phyloP scores from a whole-genome alignment of 495 filamentous ascomycete genomes.

The Lasiosphaeria hispida region DNA sequence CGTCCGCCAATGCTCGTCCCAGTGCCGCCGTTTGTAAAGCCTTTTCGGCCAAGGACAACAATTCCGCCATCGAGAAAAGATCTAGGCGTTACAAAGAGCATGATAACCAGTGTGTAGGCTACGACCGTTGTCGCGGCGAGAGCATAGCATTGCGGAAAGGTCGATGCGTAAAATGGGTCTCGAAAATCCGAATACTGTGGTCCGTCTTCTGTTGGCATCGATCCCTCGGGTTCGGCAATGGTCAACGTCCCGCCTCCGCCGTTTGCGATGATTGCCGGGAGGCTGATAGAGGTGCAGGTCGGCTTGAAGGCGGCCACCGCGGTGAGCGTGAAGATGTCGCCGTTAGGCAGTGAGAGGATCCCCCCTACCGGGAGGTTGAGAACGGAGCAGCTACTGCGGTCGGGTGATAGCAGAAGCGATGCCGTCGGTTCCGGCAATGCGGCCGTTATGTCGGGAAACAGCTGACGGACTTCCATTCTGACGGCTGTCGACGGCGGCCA shows the following conservation, averaged over 20 bases:
- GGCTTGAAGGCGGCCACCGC: constrained; percentile 63
- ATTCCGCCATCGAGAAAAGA: constrained; percentile 84
- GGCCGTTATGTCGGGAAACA: constrained; percentile 18
- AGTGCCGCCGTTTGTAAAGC: constrained; percentile 77
- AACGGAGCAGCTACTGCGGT: constrained; percentile 27
- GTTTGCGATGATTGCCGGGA: constrained; percentile 45
- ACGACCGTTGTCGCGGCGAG: constrained; percentile 88
- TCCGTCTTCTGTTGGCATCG: constrained; percentile 16
- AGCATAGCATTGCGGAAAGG: constrained; percentile 85
- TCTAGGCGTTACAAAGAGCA: constrained; percentile 86
- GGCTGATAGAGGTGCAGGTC: constrained; percentile 50
- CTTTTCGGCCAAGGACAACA: constrained; percentile 76
- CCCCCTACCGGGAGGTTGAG: constrained; percentile 61
- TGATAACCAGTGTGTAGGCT: constrained; percentile 89
- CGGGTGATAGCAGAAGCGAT: constrained; percentile 13
- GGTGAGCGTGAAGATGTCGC: constrained; percentile 58
- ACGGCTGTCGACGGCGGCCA: constrained; percentile 21
- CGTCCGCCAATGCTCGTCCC: constrained; percentile 86
- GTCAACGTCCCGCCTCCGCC: constrained; percentile 38
- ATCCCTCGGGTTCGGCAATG: too few species aligned
- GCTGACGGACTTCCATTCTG: constrained; percentile 27
- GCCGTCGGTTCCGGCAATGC: constrained; percentile 13
- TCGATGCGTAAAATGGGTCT: constrained; percentile 91
- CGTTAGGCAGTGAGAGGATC: constrained; percentile 55
- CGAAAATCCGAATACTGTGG: constrained; percentile 54